phyloP scores from a whole-genome alignment of 768 basidiomycete species.

The Suillus brevipes region DNA sequence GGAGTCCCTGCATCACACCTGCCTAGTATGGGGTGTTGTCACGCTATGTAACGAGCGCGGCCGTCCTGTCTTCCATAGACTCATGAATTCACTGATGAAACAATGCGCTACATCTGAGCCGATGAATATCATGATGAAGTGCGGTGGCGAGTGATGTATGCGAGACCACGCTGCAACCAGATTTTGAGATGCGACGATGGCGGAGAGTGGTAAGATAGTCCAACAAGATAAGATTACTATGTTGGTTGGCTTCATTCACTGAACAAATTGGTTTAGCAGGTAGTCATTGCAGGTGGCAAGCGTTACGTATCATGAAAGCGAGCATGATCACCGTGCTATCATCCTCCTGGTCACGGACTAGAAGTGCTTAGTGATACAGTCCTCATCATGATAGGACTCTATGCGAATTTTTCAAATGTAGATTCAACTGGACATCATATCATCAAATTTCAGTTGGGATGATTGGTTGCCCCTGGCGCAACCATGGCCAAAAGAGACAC shows the following conservation, averaged over 20 bases:
- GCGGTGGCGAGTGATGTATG: neutral
- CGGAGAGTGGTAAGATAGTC: neutral
- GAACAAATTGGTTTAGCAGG: neutral
- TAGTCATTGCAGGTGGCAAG: too few species aligned
- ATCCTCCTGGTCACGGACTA: neutral
- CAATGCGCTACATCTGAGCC: neutral
- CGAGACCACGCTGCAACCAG: neutral
- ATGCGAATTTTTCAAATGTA: neutral
- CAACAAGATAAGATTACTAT: neutral
- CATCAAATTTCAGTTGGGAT: neutral
- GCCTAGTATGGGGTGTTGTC: too few species aligned
- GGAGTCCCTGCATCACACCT: too few species aligned
- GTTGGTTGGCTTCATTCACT: neutral
- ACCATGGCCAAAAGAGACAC: neutral
- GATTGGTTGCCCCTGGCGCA: neutral
- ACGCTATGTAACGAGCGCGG: too few species aligned
- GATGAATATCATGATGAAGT: neutral
- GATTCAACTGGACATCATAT: neutral
- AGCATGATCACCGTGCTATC: neutral
- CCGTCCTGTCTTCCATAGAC: too few species aligned
- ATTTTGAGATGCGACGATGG: neutral
- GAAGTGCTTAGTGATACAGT: too few species aligned
- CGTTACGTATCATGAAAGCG: neutral
- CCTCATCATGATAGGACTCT: neutral
- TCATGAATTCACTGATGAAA: too few species aligned